Conservation (phyloP, 352 stramenopile species). For the Blastocystis sp. region DNA sequence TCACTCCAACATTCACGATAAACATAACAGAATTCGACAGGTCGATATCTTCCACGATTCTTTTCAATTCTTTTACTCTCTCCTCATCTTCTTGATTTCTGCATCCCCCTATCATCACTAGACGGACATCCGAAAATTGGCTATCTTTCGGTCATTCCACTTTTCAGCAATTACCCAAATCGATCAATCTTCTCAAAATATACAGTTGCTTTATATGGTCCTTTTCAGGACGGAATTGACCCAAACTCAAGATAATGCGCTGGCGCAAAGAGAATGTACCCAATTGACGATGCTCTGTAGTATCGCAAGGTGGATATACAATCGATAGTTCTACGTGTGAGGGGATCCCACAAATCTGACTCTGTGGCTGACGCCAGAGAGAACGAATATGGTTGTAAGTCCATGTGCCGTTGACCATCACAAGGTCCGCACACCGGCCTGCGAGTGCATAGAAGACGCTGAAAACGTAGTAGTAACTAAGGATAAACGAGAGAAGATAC, state of each 20-base stretch:
- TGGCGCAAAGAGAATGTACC: slow-evolving; percentile 67
- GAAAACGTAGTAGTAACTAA: slow-evolving; percentile 86
- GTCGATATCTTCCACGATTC: slow-evolving; percentile 74
- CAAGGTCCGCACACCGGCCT: slow-evolving; percentile 77
- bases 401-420: slow-evolving; percentile 97
- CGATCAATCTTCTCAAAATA: slow-evolving; percentile 30
- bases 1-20: slow-evolving; percentile 71
- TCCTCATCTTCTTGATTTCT: slow-evolving; percentile 83
- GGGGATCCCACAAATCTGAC: neutral
- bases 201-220: slow-evolving; percentile 79
- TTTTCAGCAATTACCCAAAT: slow-evolving; percentile 1
- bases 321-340: slow-evolving; percentile 55
- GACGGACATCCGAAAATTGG: slow-evolving; percentile 71
- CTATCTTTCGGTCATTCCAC: slow-evolving; percentile 45
- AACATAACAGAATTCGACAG: slow-evolving; percentile 83
- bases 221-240: slow-evolving; percentile 98
- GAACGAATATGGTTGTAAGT: slow-evolving; percentile 87
- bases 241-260: slow-evolving; percentile 84
- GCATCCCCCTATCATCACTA: slow-evolving; percentile 90
- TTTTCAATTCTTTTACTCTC: slow-evolving; percentile 78
- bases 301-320: slow-evolving; percentile 91
- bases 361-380: slow-evolving; percentile 76
- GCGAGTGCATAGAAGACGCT: slow-evolving; percentile 80
- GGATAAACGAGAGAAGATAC: neutral
- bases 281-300: slow-evolving; percentile 67